Evolutionary conservation across 2,329 filamentous ascomycete genomes (phyloP), one percentile per base, ranked within the genome.

Genomic region (Fusarium brachygibbosum): DNA sequence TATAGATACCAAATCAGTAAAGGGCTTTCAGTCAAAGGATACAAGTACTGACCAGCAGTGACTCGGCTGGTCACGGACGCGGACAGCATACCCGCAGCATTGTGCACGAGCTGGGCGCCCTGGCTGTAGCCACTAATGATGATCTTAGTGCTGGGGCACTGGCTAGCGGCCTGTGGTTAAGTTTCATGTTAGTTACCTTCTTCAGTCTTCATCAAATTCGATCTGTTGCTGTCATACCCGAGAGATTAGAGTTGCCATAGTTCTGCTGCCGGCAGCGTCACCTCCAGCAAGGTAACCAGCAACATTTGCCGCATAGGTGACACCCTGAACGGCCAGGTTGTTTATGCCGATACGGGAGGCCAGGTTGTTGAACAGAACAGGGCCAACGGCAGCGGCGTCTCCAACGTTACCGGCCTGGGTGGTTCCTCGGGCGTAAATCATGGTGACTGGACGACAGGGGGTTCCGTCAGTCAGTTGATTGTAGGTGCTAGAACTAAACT

Each of bases 361-460:
- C 17, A 59, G 57, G 10, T 14, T 19, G 7, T 59, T 59, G 3
- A 59, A 59, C 10, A 59, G 11, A 6, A 21, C 6, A 2, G 57
- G 57, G 2, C 57, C 57, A 1, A 34, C 21, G 2, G n/a, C 25
- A 29, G n/a, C 9, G 6, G n/a, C 5, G 6, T 23, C 13, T 34
- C 57, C 57, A 13, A 59, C 57, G 21, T 59, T 59, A 6, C 57
- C 57, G 5, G 34, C 34, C 2, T 56, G 44, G 4, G 34, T 32
- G 12, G 41, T 49, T 14, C 57, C 57, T 59, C 53, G 29, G 6
- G 57, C 57, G 16, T 29, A 59, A 14, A 59, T 58, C 7, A 59
- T 5, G 1, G 57, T 59, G 12, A 59, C 41, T 6, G 41, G 23
- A 4, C 57, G 57, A n/a, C 57, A 59, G 13, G 53, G 53, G 4